These are phyloP conservation scores for Nakazawaea molendinolei DNA, from an alignment of 805 yeast genomes.

Conservation along the genomic window DNA sequence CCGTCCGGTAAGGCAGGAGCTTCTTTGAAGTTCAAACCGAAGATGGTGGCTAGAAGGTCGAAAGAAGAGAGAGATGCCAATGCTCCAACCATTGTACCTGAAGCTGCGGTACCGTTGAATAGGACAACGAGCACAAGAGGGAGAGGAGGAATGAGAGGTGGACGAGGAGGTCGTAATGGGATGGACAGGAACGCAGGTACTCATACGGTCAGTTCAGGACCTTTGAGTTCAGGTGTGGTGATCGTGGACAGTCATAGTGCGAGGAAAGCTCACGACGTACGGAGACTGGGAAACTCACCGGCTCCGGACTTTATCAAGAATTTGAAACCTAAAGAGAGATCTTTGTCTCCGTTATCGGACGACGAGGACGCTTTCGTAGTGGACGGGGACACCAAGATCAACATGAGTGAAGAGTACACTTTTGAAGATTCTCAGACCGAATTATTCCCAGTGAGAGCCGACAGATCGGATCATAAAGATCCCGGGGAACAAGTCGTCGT, in stretches of 20 bases:
- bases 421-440: slow-evolving; percentile 46
- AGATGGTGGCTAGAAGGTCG: slow-evolving; percentile 75
- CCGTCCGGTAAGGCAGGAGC: slow-evolving; percentile 19
- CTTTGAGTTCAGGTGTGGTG: slow-evolving; percentile 61
- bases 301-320: slow-evolving; percentile 36
- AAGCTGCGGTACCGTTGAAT: slow-evolving; percentile 1
- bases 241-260: slow-evolving; percentile 27
- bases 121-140: slow-evolving; percentile 16
- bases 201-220: slow-evolving; percentile 66
- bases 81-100: slow-evolving; percentile 40
- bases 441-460: slow-evolving; percentile 68
- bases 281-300: slow-evolving; percentile 15
- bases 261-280: no score
- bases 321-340: slow-evolving; percentile 19
- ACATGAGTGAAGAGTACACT: slow-evolving; percentile 57
- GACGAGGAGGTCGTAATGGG: slow-evolving; percentile 20
- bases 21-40: slow-evolving; percentile 69
- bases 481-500: slow-evolving; percentile 26
- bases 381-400: slow-evolving; percentile 38
- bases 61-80: slow-evolving; percentile 78
- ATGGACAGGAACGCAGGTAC: slow-evolving; percentile 41
- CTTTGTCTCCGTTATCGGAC: slow-evolving; percentile 23
- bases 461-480: slow-evolving; percentile 39
- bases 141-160: slow-evolving; percentile 26
- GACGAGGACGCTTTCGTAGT: slow-evolving; percentile 27